A percentile compares a stretch with the other conserved stretches of the same genome.
Conservation (phyloP, 495 filamentous ascomycete species). For the Tricharina praecox region DNA sequence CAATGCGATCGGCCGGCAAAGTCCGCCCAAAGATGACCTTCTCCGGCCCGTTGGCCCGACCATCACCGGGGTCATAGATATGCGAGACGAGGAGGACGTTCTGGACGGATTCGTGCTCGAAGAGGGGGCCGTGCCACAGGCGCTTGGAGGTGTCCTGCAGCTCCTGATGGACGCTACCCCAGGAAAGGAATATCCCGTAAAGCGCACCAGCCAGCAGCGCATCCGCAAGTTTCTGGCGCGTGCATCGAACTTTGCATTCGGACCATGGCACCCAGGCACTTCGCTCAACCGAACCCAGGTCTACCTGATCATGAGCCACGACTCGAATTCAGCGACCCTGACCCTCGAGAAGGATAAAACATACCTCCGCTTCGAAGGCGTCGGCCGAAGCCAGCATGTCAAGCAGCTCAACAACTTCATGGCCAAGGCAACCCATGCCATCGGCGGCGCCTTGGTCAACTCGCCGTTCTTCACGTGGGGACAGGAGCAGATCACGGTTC, state of each 20-base stretch:
- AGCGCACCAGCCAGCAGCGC: conserved; percentile 26
- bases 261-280: conserved; percentile 39
- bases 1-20: conserved; percentile 38
- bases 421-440: conserved; percentile 35
- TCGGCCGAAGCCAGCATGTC: conserved; percentile 38
- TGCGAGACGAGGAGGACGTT: conserved; percentile 35
- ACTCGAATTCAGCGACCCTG: conserved; percentile 46
- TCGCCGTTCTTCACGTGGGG: conserved; percentile 38
- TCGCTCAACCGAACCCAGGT: conserved; percentile 43
- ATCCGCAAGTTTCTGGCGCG: conserved; percentile 34
- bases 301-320: conserved; percentile 58
- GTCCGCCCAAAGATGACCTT: conserved; percentile 29
- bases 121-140: conserved; percentile 44
- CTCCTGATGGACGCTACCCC: conserved; percentile 40
- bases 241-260: conserved; percentile 35
- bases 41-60: conserved; percentile 42
- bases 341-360: conserved; percentile 44
- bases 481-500: conserved; percentile 45
- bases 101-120: conserved; percentile 49
- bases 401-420: conserved; percentile 37
- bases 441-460: conserved; percentile 42
- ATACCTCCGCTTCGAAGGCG: conserved; percentile 40
- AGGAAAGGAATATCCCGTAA: conserved; percentile 32
- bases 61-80: conserved; percentile 49
- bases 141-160: conserved; percentile 40